Evolutionary conservation across 2,329 filamentous ascomycete species (phyloP).

Genomic region (Colletotrichum costaricense): DNA sequence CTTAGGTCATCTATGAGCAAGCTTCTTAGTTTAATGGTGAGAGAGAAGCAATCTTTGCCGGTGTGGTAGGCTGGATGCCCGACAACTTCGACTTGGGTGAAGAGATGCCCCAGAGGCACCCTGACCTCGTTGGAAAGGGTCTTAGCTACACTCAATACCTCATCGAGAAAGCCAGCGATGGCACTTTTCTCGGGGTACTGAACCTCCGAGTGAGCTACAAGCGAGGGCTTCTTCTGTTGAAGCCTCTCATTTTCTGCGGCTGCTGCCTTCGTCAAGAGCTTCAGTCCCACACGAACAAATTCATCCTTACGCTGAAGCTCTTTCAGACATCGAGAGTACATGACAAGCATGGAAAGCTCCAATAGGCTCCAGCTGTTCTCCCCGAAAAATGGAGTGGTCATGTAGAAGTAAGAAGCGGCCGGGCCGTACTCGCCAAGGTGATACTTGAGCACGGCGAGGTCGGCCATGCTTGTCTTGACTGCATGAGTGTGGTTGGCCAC

Average conservation of each 20-base stretch:
- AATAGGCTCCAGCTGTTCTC: conserved; percentile 82
- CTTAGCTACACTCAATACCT: conserved; percentile 58
- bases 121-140: conserved; percentile 68
- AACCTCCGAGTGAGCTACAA: conserved; percentile 34
- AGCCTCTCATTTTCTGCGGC: conserved; percentile 63
- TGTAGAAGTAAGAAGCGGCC: conserved; percentile 82
- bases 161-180: conserved; percentile 60
- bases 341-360: conserved; percentile 84
- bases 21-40: conserved; percentile 77
- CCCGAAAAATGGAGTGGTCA: conserved; percentile 82
- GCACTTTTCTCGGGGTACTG: conserved; percentile 47
- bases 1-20: conserved; percentile 77
- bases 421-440: conserved; percentile 77
- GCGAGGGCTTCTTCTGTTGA: conserved; percentile 47
- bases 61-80: conserved; percentile 77
- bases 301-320: conserved; percentile 81
- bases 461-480: conserved; percentile 81
- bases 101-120: conserved; percentile 79
- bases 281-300: conserved; percentile 80
- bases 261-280: conserved; percentile 77
- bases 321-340: conserved; percentile 87
- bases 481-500: conserved; percentile 83
- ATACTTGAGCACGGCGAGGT: conserved; percentile 87
- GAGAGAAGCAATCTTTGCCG: conserved; percentile 78
- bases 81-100: conserved; percentile 75